A percentile compares a stretch with the other conserved stretches of the same genome.
These are phyloP conservation scores for Collybiopsis confluens DNA, from an alignment of 768 basidiomycete species.

Conservation along the genomic window DNA sequence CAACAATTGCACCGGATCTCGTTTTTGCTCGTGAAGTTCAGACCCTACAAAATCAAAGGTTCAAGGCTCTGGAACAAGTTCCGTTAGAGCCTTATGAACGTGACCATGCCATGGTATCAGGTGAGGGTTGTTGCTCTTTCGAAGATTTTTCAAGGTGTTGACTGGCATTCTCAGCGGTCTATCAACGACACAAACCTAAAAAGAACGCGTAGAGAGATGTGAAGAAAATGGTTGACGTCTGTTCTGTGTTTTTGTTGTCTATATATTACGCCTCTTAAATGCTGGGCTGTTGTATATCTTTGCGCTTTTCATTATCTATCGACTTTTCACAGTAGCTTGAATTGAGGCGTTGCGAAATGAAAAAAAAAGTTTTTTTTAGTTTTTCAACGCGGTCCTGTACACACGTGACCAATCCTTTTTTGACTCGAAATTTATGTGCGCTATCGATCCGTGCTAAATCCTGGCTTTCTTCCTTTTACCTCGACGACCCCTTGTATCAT, in stretches of 20 bases:
- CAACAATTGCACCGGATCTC: slow-evolving; percentile 83
- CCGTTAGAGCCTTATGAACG: slow-evolving; percentile 92
- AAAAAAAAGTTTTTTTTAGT: too few relatives aligned
- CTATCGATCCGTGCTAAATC: neutral
- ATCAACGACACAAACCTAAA: slow-evolving; percentile 8
- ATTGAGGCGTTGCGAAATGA: too few relatives aligned
- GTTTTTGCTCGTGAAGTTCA: slow-evolving; percentile 90
- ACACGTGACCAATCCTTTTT: neutral
- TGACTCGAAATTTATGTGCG: neutral
- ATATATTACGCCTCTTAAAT: neutral
- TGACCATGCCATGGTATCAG: slow-evolving; percentile 88
- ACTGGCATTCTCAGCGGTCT: slow-evolving; percentile 3
- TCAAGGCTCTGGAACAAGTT: slow-evolving; percentile 95
- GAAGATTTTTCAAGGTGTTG: neutral
- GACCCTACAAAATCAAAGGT: slow-evolving; percentile 65
- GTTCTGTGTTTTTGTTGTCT: slow-evolving; percentile 7
- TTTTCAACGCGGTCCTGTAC: too few relatives aligned
- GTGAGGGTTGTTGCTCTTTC: slow-evolving; percentile 31
- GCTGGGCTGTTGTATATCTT: slow-evolving; percentile 1
- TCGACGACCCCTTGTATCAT: slow-evolving; percentile 5
- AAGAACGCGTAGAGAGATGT: neutral
- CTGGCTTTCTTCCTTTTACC: slow-evolving; percentile 1
- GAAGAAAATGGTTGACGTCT: neutral
- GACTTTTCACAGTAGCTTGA: slow-evolving; percentile 2
- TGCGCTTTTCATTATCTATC: neutral